A percentile compares a stretch with the other conserved stretches of the same genome.
These are phyloP conservation scores for Peniophora sp. DNA, from an alignment of 1,284 basidiomycete genomes.

Conservation along the genomic window DNA sequence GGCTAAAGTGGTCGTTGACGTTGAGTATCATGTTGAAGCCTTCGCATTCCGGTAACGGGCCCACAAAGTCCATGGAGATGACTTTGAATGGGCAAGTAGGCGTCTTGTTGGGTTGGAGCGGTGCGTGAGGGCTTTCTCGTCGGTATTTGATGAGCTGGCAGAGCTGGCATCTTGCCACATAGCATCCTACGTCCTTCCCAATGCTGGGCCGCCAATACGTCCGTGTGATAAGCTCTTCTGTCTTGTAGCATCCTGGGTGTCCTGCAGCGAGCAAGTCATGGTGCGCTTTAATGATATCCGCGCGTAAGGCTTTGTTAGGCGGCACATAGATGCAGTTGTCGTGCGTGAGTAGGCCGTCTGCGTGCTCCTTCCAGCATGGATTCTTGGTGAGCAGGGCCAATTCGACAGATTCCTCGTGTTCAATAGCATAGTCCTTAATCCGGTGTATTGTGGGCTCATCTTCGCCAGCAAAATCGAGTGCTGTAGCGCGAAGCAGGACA, in stretches of 20 bases:
- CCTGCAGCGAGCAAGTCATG: not conserved
- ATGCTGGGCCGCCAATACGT: no score
- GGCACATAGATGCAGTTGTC: not conserved
- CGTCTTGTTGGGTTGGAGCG: not conserved
- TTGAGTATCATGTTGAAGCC: not conserved
- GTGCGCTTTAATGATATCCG: not conserved
- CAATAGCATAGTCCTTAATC: not conserved
- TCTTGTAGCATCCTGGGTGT: not conserved
- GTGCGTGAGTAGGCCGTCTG: not conserved
- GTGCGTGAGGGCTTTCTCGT: conserved; percentile 11
- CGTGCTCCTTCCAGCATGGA: not conserved
- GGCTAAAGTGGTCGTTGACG: no score
- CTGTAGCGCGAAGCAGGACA: conserved; percentile 18
- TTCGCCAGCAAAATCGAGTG: not conserved
- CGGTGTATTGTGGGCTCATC: not conserved
- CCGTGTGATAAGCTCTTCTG: conserved; percentile 2
- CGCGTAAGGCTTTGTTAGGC: not conserved
- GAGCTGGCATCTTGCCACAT: no score
- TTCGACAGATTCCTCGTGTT: not conserved
- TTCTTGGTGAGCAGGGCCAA: not conserved
- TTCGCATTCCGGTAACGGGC: not conserved
- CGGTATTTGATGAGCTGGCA: no score
- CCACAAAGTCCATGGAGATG: not conserved
- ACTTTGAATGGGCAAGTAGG: not conserved
- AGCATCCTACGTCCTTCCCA: no score